These are phyloP conservation scores for Chaetomium globosum DNA, from an alignment of 2,329 filamentous ascomycete genomes.

Conservation along the genomic window DNA sequence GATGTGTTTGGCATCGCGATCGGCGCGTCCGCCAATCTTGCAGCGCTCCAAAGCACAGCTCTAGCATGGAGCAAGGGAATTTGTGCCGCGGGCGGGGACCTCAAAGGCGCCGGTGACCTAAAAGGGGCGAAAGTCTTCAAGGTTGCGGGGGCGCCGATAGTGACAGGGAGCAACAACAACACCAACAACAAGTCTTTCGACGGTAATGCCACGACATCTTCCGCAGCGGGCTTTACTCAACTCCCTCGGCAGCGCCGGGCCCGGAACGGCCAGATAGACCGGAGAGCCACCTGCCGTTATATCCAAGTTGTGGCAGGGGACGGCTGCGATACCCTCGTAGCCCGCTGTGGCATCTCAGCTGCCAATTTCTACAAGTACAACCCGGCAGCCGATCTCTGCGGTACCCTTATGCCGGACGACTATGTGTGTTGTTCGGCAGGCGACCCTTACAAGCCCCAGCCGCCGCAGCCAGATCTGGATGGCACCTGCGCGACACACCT, in stretches of 20 bases:
- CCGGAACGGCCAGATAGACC: not conserved
- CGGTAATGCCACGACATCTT: not conserved
- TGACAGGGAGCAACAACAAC: not conserved
- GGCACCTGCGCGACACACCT: constrained; percentile 45
- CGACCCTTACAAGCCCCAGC: constrained; percentile 39
- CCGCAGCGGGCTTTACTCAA: not conserved
- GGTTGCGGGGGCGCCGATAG: not conserved
- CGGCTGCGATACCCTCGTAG: not conserved
- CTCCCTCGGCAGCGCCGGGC: not conserved
- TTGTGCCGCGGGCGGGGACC: not conserved
- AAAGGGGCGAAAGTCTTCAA: not conserved
- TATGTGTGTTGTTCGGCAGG: constrained; percentile 45
- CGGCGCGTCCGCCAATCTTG: not conserved
- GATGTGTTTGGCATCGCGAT: not conserved
- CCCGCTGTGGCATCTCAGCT: constrained; percentile 16
- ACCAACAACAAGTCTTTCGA: not conserved
- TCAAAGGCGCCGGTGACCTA: not conserved
- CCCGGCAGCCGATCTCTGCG: constrained; percentile 35
- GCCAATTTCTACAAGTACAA: constrained; percentile 40
- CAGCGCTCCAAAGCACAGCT: not conserved
- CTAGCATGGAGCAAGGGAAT: not conserved
- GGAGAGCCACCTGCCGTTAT: not conserved
- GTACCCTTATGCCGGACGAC: constrained; percentile 37
- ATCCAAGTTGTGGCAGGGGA: not conserved
- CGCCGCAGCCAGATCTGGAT: constrained; percentile 41